A percentile compares a stretch with the other conserved stretches of the same genome.
These are phyloP conservation scores for Penicillium hesseltinei DNA, from an alignment of 2,329 filamentous ascomycete genomes.

Conservation along the genomic window DNA sequence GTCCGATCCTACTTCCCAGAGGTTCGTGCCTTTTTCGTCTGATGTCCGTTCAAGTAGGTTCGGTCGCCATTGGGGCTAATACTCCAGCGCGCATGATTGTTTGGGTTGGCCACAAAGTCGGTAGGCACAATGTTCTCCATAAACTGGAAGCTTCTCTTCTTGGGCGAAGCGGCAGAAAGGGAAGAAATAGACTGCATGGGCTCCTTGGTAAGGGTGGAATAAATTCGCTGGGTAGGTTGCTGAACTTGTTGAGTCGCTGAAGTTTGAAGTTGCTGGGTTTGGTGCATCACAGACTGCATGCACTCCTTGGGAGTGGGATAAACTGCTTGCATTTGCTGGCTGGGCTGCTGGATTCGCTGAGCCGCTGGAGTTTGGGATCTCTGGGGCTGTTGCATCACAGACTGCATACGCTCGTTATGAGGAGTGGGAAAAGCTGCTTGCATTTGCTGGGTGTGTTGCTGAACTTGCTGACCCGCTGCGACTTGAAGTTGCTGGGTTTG, in stretches of 20 bases:
- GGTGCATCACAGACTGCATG: not conserved
- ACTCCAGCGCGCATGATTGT: slow-evolving; percentile 25
- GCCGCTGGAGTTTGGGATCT: not conserved
- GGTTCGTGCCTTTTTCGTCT: slow-evolving; percentile 4
- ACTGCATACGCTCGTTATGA: not conserved
- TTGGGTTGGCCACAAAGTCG: slow-evolving; percentile 25
- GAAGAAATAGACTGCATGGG: not conserved
- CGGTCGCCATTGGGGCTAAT: slow-evolving; percentile 13
- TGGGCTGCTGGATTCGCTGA: not conserved
- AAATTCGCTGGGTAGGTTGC: not conserved
- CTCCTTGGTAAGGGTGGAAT: not conserved
- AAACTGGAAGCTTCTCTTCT: slow-evolving; percentile 15
- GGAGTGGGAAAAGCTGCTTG: not conserved
- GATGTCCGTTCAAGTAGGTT: slow-evolving; percentile 21
- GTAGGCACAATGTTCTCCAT: slow-evolving; percentile 14
- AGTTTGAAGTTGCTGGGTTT: not conserved
- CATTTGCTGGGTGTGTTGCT: not conserved
- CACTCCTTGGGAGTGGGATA: not conserved
- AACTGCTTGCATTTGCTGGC: too few relatives aligned
- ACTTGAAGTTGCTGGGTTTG: not conserved
- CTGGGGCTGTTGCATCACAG: not conserved
- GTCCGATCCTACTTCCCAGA: not conserved
- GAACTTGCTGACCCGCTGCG: not conserved
- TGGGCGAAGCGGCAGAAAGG: not conserved
- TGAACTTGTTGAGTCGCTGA: not conserved